Percentiles rank a stretch among this genome's conserved stretches.
These are phyloP conservation scores for Botrytis tulipae DNA, from an alignment of 2,329 filamentous ascomycete genomes.

Conservation along the genomic window DNA sequence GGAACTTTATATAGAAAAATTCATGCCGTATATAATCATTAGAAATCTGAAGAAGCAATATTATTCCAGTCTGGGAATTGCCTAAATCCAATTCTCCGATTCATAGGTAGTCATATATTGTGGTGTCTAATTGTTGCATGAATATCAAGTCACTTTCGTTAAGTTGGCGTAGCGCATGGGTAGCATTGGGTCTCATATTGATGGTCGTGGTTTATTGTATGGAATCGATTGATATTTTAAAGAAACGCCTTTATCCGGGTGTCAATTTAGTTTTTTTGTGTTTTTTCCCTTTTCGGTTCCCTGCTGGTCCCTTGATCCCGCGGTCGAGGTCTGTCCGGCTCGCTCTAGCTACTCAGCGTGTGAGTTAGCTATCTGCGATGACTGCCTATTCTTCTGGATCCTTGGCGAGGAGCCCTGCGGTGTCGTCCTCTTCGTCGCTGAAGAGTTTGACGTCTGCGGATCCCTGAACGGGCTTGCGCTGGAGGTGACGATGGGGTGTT, in stretches of 20 bases:
- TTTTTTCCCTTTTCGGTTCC: neutral
- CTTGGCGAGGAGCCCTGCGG: accelerated
- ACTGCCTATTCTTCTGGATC: neutral
- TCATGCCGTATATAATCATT: neutral
- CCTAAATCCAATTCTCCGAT: neutral
- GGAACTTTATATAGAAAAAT: neutral
- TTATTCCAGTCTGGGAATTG: neutral
- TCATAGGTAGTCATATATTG: neutral
- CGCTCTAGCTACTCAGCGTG: neutral
- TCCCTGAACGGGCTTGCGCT: neutral
- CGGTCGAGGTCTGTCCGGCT: neutral
- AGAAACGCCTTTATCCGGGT: neutral
- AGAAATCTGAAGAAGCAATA: neutral
- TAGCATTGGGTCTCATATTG: neutral
- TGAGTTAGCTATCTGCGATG: neutral
- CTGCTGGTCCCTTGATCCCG: neutral
- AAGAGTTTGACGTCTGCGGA: neutral
- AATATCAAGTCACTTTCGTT: neutral
- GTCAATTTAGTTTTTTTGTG: neutral
- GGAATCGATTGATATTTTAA: neutral
- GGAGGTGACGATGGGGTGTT: neutral
- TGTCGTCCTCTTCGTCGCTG: neutral
- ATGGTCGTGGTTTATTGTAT: neutral
- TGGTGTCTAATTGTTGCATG: neutral
- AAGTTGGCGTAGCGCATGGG: neutral